Base-by-base conservation (phyloP, 1,139 yeast species). In the Hanseniaspora gamundiae region DNA sequence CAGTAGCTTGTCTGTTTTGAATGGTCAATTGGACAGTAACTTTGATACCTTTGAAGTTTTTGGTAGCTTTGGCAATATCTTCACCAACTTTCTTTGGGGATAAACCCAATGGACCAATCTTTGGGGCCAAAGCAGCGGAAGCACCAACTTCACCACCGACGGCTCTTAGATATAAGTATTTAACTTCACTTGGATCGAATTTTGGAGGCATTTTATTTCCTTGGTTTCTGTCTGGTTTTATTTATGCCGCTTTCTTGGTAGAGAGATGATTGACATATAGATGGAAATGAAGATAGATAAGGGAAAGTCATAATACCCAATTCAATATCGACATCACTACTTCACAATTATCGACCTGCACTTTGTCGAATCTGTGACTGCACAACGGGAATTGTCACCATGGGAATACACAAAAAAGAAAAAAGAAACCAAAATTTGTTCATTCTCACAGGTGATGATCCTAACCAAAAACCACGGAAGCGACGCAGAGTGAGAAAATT, bases 141-240 rank as follows among this genome's bases (percentile, higher is more conserved):
- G 97, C 95, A 79, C 97, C 98, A 66, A 93, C 94, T 80, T 91
- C 99, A 80, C 99, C 98, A 83, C 98, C 99, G 62, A 88, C 94
- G 73, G 98, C 97, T 84, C 98, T 86, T 74, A 91, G 78, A 87
- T 88, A 91, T 76, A 91, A 79, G 84, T 76, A 86, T 76, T 88
- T 88, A 70, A 91, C 95, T 84, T 91, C 98, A 77, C 63, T 74
- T 69, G 99, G 99, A 74, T 91, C 98, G 77, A 88, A 78, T 80
- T 91, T 85, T 79, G 94, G 93, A 75, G 94, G 94, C 94, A 83
- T 83, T 50, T 58, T 68, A 55, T 47, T 54, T 45, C 48, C 49
- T 49, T 46, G 29, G 39, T 16, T 42, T 38, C 39, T 40, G 49
- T 47, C 44, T 48, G 49, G 47, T 48, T 45, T 43, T 40, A 35